Percentiles rank a stretch among this genome's conserved stretches.
phyloP scores from a whole-genome alignment of 768 basidiomycete species.

The Inosperma sp. region DNA sequence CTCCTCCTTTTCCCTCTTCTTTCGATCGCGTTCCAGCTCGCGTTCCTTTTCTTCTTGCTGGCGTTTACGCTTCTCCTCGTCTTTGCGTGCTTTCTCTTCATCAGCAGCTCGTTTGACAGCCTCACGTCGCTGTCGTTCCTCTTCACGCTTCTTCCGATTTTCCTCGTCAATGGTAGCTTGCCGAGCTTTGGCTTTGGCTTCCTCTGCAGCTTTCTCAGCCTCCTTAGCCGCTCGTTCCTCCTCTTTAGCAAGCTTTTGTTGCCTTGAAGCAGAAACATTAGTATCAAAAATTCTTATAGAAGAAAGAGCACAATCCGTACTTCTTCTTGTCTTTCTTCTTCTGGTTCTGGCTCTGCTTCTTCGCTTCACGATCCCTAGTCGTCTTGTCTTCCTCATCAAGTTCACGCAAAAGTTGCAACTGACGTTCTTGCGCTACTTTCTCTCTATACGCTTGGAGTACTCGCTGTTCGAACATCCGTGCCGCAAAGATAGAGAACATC shows the following conservation, averaged over 20 bases:
- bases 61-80: slow-evolving; percentile 77
- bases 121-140: slow-evolving; percentile 80
- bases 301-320: slow-evolving; percentile 38
- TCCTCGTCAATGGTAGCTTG: slow-evolving; percentile 79
- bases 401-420: slow-evolving; percentile 87
- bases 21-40: slow-evolving; percentile 69
- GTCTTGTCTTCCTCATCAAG: slow-evolving; percentile 93
- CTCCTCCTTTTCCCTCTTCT: slow-evolving; percentile 73
- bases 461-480: slow-evolving; percentile 98
- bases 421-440: slow-evolving; percentile 93
- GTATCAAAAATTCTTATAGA: slow-evolving; percentile 9
- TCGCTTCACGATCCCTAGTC: slow-evolving; percentile 82
- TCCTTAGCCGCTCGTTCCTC: slow-evolving; percentile 81
- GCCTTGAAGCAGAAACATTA: slow-evolving; percentile 41
- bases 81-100: slow-evolving; percentile 77
- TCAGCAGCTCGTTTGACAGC: slow-evolving; percentile 69
- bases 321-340: slow-evolving; percentile 97
- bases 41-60: slow-evolving; percentile 76
- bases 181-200: slow-evolving; percentile 70
- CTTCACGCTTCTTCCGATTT: slow-evolving; percentile 74
- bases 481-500: slow-evolving; percentile 99
- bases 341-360: slow-evolving; percentile 94
- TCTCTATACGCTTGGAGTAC: slow-evolving; percentile 96
- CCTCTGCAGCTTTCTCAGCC: slow-evolving; percentile 83
- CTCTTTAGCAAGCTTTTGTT: slow-evolving; percentile 90